phyloP scores from a whole-genome alignment of 805 yeast species.

The Nakazawaea ernobii region DNA sequence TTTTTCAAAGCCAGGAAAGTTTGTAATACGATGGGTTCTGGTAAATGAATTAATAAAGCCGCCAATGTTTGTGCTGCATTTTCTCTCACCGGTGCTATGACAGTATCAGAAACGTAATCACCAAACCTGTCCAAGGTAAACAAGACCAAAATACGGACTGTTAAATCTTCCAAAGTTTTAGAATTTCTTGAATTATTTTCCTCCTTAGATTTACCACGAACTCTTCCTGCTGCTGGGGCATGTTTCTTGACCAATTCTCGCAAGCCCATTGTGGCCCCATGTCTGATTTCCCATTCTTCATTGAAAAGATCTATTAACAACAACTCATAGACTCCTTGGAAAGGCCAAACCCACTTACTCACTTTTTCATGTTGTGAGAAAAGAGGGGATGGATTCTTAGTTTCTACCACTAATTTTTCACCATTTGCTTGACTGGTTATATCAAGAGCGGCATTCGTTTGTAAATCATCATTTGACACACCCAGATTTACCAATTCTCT shows the following conservation, averaged over 20 bases:
- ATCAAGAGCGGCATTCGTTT: constrained; percentile 22
- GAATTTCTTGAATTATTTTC: constrained; percentile 66
- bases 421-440: constrained; percentile 78
- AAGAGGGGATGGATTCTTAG: constrained; percentile 56
- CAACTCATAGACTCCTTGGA: constrained; percentile 87
- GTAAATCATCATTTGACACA: constrained; percentile 19
- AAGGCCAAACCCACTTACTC: constrained; percentile 83
- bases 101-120: constrained; percentile 95
- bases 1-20: constrained; percentile 63
- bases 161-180: constrained; percentile 77
- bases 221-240: constrained; percentile 81
- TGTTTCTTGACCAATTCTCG: constrained; percentile 81
- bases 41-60: constrained; percentile 74
- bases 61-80: constrained; percentile 94
- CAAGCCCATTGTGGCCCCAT: constrained; percentile 90
- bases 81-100: constrained; percentile 97
- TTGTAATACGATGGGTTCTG: constrained; percentile 48
- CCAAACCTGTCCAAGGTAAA: constrained; percentile 95
- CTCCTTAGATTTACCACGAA: constrained; percentile 49
- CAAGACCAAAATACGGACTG: constrained; percentile 76
- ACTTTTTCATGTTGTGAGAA: constrained; percentile 66
- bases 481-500: constrained; percentile 43
- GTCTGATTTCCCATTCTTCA: constrained; percentile 91
- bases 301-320: constrained; percentile 73
- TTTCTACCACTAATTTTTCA: constrained; percentile 79